These are phyloP conservation scores for Claviceps maximensis DNA, from an alignment of 2,329 filamentous ascomycete genomes.

Conservation along the genomic window DNA sequence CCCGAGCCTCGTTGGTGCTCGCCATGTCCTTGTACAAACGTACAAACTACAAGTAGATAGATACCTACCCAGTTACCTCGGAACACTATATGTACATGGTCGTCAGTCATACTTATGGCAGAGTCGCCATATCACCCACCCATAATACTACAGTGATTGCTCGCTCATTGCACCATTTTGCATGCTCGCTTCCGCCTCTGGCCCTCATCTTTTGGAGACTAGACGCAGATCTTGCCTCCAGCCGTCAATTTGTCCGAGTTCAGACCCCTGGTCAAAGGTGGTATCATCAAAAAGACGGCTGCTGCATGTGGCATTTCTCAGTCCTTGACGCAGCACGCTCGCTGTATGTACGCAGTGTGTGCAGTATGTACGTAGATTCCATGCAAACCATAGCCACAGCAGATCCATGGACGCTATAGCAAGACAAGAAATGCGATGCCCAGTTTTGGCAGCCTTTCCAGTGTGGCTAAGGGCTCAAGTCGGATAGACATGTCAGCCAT, in stretches of 20 bases:
- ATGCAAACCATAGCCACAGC: not conserved
- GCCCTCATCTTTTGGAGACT: not conserved
- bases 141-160: not conserved
- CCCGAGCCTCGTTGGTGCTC: not conserved
- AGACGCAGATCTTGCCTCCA: not conserved
- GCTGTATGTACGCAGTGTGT: not conserved
- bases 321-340: too few species aligned
- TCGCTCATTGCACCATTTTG: not conserved
- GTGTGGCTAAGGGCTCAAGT: not conserved
- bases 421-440: not conserved
- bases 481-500: not conserved
- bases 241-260: slow-evolving; percentile 1
- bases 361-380: not conserved
- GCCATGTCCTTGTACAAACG: too few species aligned
- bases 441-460: not conserved
- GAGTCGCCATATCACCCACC: slow-evolving; percentile 5
- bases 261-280: too few species aligned
- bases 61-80: too few species aligned
- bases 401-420: not conserved
- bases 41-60: too few species aligned
- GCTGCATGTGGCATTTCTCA: not conserved
- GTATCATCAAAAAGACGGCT: not conserved
- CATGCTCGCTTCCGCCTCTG: not conserved
- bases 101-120: too few species aligned
- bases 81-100: too few species aligned